Conservation (phyloP, 768 basidiomycete species). For the Pleurotus sapidus region DNA sequence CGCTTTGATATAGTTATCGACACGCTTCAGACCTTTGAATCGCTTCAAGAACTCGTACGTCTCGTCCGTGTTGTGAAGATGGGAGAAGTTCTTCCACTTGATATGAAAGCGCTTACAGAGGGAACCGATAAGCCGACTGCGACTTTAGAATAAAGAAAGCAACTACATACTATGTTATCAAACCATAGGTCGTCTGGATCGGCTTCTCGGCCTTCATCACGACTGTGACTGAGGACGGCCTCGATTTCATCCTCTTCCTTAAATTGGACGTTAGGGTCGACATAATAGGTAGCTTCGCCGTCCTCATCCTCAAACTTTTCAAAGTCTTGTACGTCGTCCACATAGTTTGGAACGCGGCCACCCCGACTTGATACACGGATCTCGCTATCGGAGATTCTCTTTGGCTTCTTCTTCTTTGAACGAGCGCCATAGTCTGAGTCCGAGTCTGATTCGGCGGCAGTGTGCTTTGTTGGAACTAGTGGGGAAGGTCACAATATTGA, state of each 20-base stretch:
- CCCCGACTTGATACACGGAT: constrained; percentile 76
- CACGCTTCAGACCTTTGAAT: constrained; percentile 93
- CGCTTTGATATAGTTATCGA: constrained; percentile 98
- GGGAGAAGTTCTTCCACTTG: constrained; percentile 99
- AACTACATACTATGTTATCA: constrained; percentile 70
- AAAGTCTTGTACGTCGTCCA: constrained; percentile 79
- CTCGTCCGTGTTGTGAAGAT: constrained; percentile 99
- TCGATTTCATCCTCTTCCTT: constrained; percentile 90
- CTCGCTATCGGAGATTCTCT: constrained; percentile 58
- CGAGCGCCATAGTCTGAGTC: constrained; percentile 87
- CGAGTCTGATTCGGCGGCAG: constrained; percentile 66
- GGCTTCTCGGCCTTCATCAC: constrained; percentile 77
- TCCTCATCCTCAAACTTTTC: constrained; percentile 70
- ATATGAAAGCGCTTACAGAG: constrained; percentile 85
- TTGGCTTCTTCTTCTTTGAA: constrained; percentile 83
- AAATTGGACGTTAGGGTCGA: constrained; percentile 47
- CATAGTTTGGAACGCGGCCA: constrained; percentile 79
- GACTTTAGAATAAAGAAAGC: neutral
- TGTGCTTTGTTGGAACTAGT: constrained; percentile 47
- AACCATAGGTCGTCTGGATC: constrained; percentile 84
- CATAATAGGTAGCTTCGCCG: constrained; percentile 49
- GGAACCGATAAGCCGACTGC: too few species aligned
- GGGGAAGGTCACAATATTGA: constrained; percentile 13
- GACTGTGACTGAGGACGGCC: constrained; percentile 79
- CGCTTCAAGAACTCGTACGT: constrained; percentile 94